Evolutionary conservation across 2,329 filamentous ascomycete species (phyloP).

Genomic region (Stagonosporopsis vannaccii): DNA sequence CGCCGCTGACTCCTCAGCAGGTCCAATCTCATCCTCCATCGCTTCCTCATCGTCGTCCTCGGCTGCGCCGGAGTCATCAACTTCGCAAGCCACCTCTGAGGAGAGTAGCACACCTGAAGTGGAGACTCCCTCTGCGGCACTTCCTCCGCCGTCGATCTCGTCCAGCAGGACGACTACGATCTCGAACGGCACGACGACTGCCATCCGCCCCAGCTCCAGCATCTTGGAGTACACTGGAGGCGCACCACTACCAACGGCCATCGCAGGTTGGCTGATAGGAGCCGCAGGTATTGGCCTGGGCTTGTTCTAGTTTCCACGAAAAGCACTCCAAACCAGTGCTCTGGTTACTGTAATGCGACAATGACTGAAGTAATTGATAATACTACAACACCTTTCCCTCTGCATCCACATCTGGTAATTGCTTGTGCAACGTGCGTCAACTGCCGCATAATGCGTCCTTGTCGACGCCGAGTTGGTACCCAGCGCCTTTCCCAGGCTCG

Average conservation of each 20-base stretch:
- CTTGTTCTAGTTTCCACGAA: constrained; percentile 22
- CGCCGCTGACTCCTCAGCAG: constrained; percentile 25
- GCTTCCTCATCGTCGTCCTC: constrained; percentile 1
- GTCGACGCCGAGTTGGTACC: not conserved
- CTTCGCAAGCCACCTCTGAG: not conserved
- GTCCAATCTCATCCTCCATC: constrained; percentile 12
- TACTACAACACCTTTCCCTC: not conserved
- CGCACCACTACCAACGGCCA: constrained; percentile 20
- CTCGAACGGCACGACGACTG: constrained; percentile 13
- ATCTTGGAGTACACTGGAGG: constrained; percentile 20
- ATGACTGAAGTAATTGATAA: constrained; percentile 8
- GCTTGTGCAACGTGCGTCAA: not conserved
- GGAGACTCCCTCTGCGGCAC: constrained; percentile 1
- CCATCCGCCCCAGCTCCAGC: constrained; percentile 10
- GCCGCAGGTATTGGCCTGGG: constrained; percentile 31
- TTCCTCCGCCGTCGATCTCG: not conserved
- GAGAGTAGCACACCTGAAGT: constrained; percentile 3
- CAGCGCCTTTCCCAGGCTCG: not conserved
- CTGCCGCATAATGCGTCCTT: not conserved
- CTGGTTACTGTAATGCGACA: not conserved
- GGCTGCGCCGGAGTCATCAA: not conserved
- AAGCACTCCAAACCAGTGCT: constrained; percentile 8
- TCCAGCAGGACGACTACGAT: constrained; percentile 12
- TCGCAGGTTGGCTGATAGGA: constrained; percentile 32
- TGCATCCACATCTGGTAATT: not conserved